Percentiles rank a stretch among this genome's conserved stretches.
phyloP scores from a whole-genome alignment of 2,329 filamentous ascomycete genomes.

The Colletotrichum abscissum region DNA sequence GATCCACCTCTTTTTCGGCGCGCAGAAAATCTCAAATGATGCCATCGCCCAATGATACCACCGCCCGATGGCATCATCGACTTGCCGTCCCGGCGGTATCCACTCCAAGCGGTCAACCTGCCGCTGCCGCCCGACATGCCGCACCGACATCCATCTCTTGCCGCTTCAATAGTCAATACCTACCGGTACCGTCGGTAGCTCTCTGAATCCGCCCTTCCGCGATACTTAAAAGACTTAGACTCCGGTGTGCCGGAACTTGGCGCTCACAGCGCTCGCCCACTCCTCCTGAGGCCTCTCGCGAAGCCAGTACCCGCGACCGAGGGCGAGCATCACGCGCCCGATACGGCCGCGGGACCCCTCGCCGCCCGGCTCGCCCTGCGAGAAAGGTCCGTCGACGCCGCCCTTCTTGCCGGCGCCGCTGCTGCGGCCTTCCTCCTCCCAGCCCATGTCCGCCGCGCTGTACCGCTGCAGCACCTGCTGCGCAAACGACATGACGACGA shows the following conservation, averaged over 20 bases:
- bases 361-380: constrained; percentile 75
- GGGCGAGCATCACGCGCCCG: constrained; percentile 81
- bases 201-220: not conserved
- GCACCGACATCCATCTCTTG: constrained; percentile 24
- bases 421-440: constrained; percentile 30
- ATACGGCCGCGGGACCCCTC: constrained; percentile 83
- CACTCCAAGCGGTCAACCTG: not conserved
- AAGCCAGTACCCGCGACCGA: constrained; percentile 85
- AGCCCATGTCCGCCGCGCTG: constrained; percentile 24
- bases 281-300: constrained; percentile 73
- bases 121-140: constrained; percentile 31
- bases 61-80: constrained; percentile 29
- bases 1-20: not conserved
- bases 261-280: constrained; percentile 75
- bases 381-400: constrained; percentile 70
- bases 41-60: constrained; percentile 16
- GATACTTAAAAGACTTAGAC: constrained; percentile 4
- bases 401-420: constrained; percentile 46
- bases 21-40: not conserved
- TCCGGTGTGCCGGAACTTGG: constrained; percentile 31
- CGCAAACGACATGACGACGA: constrained; percentile 87
- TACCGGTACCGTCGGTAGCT: not conserved
- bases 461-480: constrained; percentile 73
- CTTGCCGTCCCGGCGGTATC: not conserved
- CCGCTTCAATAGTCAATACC: not conserved